Base-by-base conservation (phyloP, 495 filamentous ascomycete genomes). In the Cenococcum geophilum region DNA sequence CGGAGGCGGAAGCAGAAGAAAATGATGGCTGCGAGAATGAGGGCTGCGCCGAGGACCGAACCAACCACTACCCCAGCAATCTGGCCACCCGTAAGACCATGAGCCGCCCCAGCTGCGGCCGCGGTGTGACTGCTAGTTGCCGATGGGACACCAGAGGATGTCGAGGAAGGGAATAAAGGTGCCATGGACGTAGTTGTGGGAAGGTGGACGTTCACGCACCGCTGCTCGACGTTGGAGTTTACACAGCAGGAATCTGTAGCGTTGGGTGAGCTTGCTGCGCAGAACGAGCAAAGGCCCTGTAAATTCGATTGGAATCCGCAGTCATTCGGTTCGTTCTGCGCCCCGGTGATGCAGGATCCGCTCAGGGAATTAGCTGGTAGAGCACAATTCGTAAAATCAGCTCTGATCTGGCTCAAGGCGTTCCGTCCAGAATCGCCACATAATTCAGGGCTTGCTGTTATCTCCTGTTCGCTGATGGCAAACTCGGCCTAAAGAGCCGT, bases 161-260 rank as follows among this genome's bases (percentile, higher is more conserved):
- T 81, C 22, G 68, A 65, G 5, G 73, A 71, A 2, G 72, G 66
- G 27, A 84, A 82, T 54, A 93, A 81, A 1, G 86, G 83, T 56
- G 89, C 83, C 60, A 86, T 79, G 5, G 87, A 81, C 8, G 85
- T 87, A 32, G 87, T 83, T 1, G 80, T 81, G 10, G 93, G 95
- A 34, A 99, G 77, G 27, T 82, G 75, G 34, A 99, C 86, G 36
- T 81, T 80, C 34, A 76, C 72, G 68, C 95, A 99, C 57, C 85
- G 82, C 32, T 67, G 72, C 49, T 87, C 77, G 22, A 86, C 83
- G 64, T 89, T 79, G n/a, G 92, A 84, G 65, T 84, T 88, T 57
- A 87, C 83, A 70, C 95, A 99, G 77, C 95, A 99, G 0, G 92
- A 93, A 73, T 99, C 95, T 54, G 90, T 97, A 16, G 89, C 85